Base-by-base conservation (phyloP, 306 rosid species). In the Myrica gale region DNA sequence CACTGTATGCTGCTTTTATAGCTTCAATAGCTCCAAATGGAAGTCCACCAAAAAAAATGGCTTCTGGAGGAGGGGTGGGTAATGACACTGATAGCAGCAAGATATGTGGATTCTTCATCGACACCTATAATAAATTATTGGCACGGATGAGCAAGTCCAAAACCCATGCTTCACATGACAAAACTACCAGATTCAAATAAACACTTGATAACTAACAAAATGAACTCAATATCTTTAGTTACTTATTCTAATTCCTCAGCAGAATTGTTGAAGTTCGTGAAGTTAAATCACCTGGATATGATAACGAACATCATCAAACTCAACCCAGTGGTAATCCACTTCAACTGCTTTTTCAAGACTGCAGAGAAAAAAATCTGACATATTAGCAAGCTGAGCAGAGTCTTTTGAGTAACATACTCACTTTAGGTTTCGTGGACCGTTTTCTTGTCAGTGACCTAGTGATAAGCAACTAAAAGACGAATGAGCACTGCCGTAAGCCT, bases 11-110 rank as follows among this genome's bases (percentile, higher is more conserved):
- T 80, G 92, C 85, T 78, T 95, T 95, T 50, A 95, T 89, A 77
- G 98, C 98, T 85, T 95, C 97, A 71, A 92, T 88, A 75, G 97
- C 97, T 79, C 99, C 99, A 79, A 81, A 84, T 9, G 97, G 99
- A 74, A 92, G 96, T 39, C 97, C 97, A 57, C 86, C 70, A 17
- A 78, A 70, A 83, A 95, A 88, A 82, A 85, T 87, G 62, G 97
- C 89, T 78, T 92, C 98, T 67, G 96, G 87, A 81, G 98, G 90
- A 0, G 98, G 98, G 46, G 82, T 80, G 51, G 98, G 97, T 79
- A 95, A 80, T 0, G 97, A 95, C 51, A 95, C 88, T 0, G 97
- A 92, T 45, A 92, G 84, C 81, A 92, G 73, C 72, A 95, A 74
- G 67, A 87, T 76, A 71, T 90, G 87, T 12, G 97, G 87, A 81